Evolutionary conservation across 257 asterid species (phyloP).

Genomic region (Jacaranda copaia): DNA sequence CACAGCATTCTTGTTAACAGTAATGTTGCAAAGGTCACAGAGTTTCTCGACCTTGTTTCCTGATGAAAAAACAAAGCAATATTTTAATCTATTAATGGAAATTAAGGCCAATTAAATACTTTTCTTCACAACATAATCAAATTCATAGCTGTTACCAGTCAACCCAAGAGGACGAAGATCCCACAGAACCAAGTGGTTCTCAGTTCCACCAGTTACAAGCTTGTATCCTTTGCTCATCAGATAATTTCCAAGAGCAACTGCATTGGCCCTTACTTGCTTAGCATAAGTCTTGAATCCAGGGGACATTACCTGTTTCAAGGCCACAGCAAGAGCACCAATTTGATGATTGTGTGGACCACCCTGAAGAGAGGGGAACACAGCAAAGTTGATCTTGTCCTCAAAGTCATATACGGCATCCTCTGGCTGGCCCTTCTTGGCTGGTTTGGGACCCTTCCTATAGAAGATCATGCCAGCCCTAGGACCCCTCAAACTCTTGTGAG

Average conservation of each 20-base stretch:
- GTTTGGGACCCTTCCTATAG: slow-evolving; percentile 87
- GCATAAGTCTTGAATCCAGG: slow-evolving; percentile 95
- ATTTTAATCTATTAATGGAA: neutral
- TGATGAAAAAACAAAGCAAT: slow-evolving; percentile 37
- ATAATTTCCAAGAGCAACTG: slow-evolving; percentile 86
- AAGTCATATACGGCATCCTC: slow-evolving; percentile 86
- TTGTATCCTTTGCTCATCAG: slow-evolving; percentile 86
- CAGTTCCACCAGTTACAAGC: slow-evolving; percentile 92
- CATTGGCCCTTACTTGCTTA: slow-evolving; percentile 92
- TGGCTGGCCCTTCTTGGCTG: slow-evolving; percentile 83
- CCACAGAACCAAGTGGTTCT: slow-evolving; percentile 98
- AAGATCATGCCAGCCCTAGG: slow-evolving; percentile 96
- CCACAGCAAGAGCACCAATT: slow-evolving; percentile 97
- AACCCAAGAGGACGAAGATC: slow-evolving; percentile 98
- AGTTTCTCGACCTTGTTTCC: slow-evolving; percentile 98
- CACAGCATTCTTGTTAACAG: slow-evolving; percentile 97
- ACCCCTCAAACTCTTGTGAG: slow-evolving; percentile 96
- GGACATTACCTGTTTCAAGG: slow-evolving; percentile 79
- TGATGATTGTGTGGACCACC: slow-evolving; percentile 99
- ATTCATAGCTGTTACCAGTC: slow-evolving; percentile 64
- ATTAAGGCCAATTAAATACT: neutral
- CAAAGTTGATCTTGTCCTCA: slow-evolving; percentile 94
- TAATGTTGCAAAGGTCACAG: slow-evolving; percentile 90
- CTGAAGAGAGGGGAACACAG: slow-evolving; percentile 96
- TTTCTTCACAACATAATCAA: neutral